Percentiles rank a stretch among this genome's conserved stretches.
Evolutionary conservation across 2,329 filamentous ascomycete genomes (phyloP).

Genomic region (Fusarium sulawesiense): DNA sequence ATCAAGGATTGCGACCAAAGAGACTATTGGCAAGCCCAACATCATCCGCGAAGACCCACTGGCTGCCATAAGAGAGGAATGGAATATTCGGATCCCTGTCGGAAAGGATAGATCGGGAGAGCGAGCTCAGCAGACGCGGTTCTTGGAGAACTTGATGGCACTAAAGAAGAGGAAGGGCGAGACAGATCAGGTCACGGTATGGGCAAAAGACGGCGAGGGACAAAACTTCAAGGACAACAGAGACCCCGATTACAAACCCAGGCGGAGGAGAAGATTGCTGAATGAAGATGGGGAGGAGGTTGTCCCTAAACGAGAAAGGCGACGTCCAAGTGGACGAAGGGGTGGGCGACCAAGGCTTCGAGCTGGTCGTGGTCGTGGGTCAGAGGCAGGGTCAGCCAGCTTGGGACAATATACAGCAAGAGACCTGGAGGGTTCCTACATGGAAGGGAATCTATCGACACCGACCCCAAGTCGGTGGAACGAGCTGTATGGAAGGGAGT

Average conservation of each 20-base stretch:
- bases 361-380: conserved; percentile 28
- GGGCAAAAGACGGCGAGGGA: conserved; percentile 59
- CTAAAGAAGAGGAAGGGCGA: conserved; percentile 74
- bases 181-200: conserved; percentile 72
- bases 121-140: conserved; percentile 63
- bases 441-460: conserved; percentile 46
- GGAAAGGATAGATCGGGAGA: conserved; percentile 61
- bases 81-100: conserved; percentile 59
- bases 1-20: conserved; percentile 75
- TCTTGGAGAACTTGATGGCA: conserved; percentile 73
- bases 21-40: conserved; percentile 68
- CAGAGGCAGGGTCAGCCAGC: neutral
- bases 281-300: conserved; percentile 45
- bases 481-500: conserved; percentile 46
- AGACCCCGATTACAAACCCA: conserved; percentile 55
- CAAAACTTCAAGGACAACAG: conserved; percentile 56
- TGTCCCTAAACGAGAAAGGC: conserved; percentile 34
- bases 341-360: conserved; percentile 39
- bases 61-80: conserved; percentile 55
- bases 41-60: conserved; percentile 50
- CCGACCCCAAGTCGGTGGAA: conserved; percentile 53
- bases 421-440: conserved; percentile 19
- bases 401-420: conserved; percentile 20
- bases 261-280: conserved; percentile 44
- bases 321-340: conserved; percentile 32